Percentiles rank a stretch among this genome's conserved stretches.
These are phyloP conservation scores for Gremmenia infestans DNA, from an alignment of 2,329 filamentous ascomycete genomes.

Conservation along the genomic window DNA sequence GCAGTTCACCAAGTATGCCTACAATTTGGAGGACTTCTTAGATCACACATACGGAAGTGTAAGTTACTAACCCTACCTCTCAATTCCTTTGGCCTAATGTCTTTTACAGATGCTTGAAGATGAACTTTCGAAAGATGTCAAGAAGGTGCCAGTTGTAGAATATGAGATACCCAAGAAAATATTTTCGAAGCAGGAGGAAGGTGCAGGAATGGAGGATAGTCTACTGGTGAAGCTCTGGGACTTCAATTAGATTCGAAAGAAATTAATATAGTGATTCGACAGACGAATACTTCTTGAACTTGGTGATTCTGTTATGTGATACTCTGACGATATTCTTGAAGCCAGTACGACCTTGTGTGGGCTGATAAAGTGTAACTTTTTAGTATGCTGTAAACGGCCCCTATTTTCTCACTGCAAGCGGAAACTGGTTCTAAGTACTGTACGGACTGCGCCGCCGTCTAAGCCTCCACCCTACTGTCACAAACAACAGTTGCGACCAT, in stretches of 20 bases:
- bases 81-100: neutral
- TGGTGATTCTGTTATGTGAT: neutral
- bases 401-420: neutral
- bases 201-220: slow-evolving; percentile 45
- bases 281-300: neutral
- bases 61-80: slow-evolving; percentile 35
- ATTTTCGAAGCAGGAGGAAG: slow-evolving; percentile 40
- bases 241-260: slow-evolving; percentile 35
- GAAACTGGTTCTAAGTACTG: neutral
- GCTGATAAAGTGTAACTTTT: neutral
- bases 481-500: slow-evolving; percentile 21
- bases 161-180: slow-evolving; percentile 71
- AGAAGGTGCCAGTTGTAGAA: slow-evolving; percentile 83
- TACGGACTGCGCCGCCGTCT: slow-evolving; percentile 1
- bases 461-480: slow-evolving; percentile 8
- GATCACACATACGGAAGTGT: slow-evolving; percentile 86
- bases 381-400: neutral
- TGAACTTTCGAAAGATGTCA: slow-evolving; percentile 77
- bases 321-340: neutral
- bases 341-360: neutral
- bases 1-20: slow-evolving; percentile 93
- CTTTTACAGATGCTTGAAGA: slow-evolving; percentile 66
- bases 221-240: slow-evolving; percentile 58
- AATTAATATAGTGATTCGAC: neutral
- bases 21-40: slow-evolving; percentile 94